Base-by-base conservation (phyloP, 208 protist species). In the Leishmania major region DNA sequence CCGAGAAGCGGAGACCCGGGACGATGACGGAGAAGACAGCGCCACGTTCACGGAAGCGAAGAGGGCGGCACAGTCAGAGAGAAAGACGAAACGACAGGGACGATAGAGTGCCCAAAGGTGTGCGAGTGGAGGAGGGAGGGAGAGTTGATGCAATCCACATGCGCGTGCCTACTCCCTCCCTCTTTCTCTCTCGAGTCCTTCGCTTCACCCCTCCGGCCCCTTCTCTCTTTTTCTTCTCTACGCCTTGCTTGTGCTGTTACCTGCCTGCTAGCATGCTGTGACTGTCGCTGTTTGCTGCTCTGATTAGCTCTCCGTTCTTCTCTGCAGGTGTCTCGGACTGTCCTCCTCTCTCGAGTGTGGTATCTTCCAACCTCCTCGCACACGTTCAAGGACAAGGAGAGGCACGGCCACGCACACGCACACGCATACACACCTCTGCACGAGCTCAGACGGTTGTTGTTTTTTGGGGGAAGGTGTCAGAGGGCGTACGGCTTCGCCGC, bases 151-250 rank as follows among this genome's bases (percentile, higher is more conserved):
- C 17, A 4, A 4, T 19, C 13, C 25, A 62, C 25, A 62, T 31
- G 28, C 5, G 13, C 25, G 0, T 62, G 57, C 7, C 57, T 62
- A 25, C 15, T 19, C 31, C 31, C 62, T 43, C 31, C 11, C 59
- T 31, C 59, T 64, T 19, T 60, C 25, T 0, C 25, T 13, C 15
- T 60, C 57, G 57, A n/a, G 6, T n/a, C 1, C 31, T 79, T 22
- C 37, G 43, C 70, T 35, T 75, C 47, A 8, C 40, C 6, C 51
- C 72, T 13, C 51, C 40, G 45, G 57, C 51, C 67, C 67, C 28
- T 76, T 76, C 51, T 77, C 74, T 37, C 71, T 66, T 25, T 79
- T 81, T 73, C 17, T 76, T 83, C 69, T 87, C 31, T 64, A 11
- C 78, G 28, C 40, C 57, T 75, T 71, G 80, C 75, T 64, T 69